Conservation (phyloP, 2,329 filamentous ascomycete genomes). For the Calonectria pteridis region DNA sequence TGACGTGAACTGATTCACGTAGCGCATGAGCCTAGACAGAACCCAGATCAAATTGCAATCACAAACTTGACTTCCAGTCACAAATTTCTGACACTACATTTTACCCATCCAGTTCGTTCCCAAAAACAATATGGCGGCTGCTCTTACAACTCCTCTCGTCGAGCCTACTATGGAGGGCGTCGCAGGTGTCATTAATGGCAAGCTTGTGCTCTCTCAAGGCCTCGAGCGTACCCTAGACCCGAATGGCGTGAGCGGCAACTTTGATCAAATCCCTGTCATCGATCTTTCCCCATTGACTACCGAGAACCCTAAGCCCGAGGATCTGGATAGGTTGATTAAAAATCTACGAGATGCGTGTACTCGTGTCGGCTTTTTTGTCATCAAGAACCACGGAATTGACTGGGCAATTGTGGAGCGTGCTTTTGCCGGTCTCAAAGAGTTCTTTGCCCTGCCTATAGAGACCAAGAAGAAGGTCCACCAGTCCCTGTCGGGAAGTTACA, state of each 20-base stretch:
- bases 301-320: neutral
- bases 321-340: neutral
- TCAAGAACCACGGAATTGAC: neutral
- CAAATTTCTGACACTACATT: neutral
- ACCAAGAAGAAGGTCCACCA: neutral
- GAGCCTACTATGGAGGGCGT: neutral
- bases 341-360: neutral
- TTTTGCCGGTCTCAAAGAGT: neutral
- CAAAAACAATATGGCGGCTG: neutral
- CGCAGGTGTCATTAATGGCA: neutral
- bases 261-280: neutral
- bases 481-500: neutral
- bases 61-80: neutral
- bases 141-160: neutral
- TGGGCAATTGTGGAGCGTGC: neutral
- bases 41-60: neutral
- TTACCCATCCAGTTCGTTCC: neutral
- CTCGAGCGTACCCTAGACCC: neutral
- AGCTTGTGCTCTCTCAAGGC: neutral
- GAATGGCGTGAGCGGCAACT: neutral
- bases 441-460: neutral
- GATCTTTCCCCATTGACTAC: neutral
- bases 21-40: neutral
- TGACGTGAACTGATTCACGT: neutral
- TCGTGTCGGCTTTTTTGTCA: neutral